A percentile compares a stretch with the other conserved stretches of the same genome.
Evolutionary conservation across 2,329 filamentous ascomycete genomes (phyloP).

Genomic region (Knoxdaviesia capensis): DNA sequence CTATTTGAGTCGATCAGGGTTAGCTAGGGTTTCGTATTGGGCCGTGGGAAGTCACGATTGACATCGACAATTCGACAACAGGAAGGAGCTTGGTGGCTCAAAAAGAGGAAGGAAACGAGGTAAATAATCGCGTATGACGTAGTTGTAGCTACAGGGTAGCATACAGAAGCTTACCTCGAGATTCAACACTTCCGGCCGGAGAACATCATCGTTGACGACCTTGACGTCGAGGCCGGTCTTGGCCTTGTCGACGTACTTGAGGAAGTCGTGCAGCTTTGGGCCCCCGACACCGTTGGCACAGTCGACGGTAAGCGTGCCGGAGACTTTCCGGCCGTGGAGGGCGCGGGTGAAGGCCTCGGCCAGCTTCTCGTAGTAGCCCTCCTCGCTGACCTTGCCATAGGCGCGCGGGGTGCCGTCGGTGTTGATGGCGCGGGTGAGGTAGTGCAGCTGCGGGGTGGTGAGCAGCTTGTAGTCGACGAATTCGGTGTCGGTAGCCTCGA

Average conservation of each 20-base stretch:
- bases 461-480: conserved; percentile 75
- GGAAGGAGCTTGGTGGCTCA: not conserved
- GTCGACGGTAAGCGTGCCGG: conserved; percentile 65
- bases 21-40: conserved; percentile 4
- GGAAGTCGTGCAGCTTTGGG: conserved; percentile 68
- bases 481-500: conserved; percentile 55
- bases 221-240: conserved; percentile 60
- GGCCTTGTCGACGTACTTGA: conserved; percentile 59
- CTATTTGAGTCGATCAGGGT: conserved; percentile 19
- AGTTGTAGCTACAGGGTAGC: not conserved
- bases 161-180: conserved; percentile 42
- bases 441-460: conserved; percentile 96
- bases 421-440: conserved; percentile 85
- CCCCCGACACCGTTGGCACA: conserved; percentile 95
- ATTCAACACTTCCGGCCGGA: conserved; percentile 77
- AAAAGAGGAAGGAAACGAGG: not conserved
- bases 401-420: conserved; percentile 71
- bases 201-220: conserved; percentile 81
- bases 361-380: conserved; percentile 90
- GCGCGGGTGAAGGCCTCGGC: conserved; percentile 66
- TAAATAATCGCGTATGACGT: not conserved
- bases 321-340: conserved; percentile 55
- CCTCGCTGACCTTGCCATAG: conserved; percentile 76
- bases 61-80: not conserved
- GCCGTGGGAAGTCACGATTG: too few species aligned